Base-by-base conservation (phyloP, 2,329 filamentous ascomycete genomes). In the Elsinoe fawcettii region DNA sequence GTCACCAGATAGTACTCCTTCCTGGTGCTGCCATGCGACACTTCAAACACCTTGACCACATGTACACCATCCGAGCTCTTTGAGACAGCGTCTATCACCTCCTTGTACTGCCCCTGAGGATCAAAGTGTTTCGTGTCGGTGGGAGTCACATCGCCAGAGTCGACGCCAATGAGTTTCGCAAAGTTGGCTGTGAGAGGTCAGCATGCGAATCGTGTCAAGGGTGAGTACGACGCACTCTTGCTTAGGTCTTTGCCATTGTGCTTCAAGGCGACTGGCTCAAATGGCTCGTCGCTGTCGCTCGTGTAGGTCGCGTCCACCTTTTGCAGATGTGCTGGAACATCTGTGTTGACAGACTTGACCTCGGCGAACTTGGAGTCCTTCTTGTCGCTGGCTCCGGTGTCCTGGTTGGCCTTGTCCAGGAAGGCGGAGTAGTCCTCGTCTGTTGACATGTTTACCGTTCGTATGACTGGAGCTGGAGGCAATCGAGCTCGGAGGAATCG, bases 341-440 rank as follows among this genome's bases (percentile, higher is more conserved):
- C 70, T 54, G 79, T 76, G 61, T 76, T 69, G 34, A 78, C 73
- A 5, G 71, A 67, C 59, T 73, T 66, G 8, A 71, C 73, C 30
- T 70, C 69, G 34, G 66, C 64, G 56, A 68, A 46, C 66, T 65
- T 12, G 62, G 66, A 25, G 46, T 44, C 23, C 22, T 55, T 1
- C 60, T 56, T 27, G 58, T 65, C 12, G 34, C 62, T 63, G 60
- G 66, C 67, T 56, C 71, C 68, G 8, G 72, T 73, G 68, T 90
- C 85, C 66, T 84, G 76, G 74, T 95, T 95, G 56, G 90, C 89
- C 75, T 93, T 93, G 69, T 93, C 80, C 58, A 96, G 78, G 69
- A 96, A 96, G 59, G 86, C 77, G 72, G 84, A 81, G 76, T 96
- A 96, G 61, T 87, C 86, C 60, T 87, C 83, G 77, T 96, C 90